Conservation (phyloP, 768 basidiomycete species). For the Pleurotus cornucopiae region DNA sequence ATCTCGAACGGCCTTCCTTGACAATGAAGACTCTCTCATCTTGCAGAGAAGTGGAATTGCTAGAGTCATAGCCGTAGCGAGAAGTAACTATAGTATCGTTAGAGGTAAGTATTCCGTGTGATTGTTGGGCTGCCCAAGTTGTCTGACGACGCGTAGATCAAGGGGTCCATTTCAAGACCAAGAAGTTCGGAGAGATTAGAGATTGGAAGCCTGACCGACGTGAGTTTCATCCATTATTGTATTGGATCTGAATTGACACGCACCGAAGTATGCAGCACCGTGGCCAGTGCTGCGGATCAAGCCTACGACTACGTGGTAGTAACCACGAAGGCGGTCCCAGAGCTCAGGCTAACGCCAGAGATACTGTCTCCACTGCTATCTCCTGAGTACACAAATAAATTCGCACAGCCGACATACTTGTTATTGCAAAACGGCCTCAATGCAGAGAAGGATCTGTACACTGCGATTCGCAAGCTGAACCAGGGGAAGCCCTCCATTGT, state of each 20-base stretch:
- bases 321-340: slow-evolving; percentile 72
- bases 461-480: slow-evolving; percentile 38
- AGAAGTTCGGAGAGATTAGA: slow-evolving; percentile 53
- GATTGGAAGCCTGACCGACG: slow-evolving; percentile 65
- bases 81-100: slow-evolving; percentile 61
- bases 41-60: slow-evolving; percentile 54
- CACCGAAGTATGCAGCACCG: slow-evolving; percentile 48
- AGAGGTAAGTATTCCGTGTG: slow-evolving; percentile 28
- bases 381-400: slow-evolving; percentile 36
- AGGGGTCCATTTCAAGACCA: slow-evolving; percentile 54
- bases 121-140: too few relatives aligned
- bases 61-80: slow-evolving; percentile 69
- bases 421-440: slow-evolving; percentile 71
- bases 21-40: slow-evolving; percentile 45
- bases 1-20: too few relatives aligned
- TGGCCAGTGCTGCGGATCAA: slow-evolving; percentile 56
- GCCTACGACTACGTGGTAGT: slow-evolving; percentile 64
- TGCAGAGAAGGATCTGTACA: slow-evolving; percentile 63
- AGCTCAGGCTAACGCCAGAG: slow-evolving; percentile 50
- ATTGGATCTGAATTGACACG: too few relatives aligned
- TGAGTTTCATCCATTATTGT: slow-evolving; percentile 24
- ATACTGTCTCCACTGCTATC: slow-evolving; percentile 56
- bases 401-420: slow-evolving; percentile 54
- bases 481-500: slow-evolving; percentile 47
- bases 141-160: slow-evolving; percentile 26